Evolutionary conservation across 1,139 yeast genomes (phyloP).

Genomic region (Debaryomycetaceae sp.): DNA sequence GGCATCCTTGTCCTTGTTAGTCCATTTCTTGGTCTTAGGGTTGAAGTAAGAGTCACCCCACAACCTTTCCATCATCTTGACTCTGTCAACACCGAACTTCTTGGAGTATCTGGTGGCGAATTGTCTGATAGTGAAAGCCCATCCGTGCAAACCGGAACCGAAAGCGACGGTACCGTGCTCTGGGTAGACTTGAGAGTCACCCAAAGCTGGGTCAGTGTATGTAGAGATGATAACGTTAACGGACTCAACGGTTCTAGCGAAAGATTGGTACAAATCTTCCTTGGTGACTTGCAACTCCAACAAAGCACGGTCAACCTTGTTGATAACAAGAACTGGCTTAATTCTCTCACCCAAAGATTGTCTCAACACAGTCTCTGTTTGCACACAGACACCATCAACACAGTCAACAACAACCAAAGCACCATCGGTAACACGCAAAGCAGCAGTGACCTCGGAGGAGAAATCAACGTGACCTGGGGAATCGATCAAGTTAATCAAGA

Average conservation of each 20-base stretch:
- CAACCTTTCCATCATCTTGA: slow-evolving; percentile 98
- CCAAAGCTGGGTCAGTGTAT: slow-evolving; percentile 84
- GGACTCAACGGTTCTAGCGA: slow-evolving; percentile 98
- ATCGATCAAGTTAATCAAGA: slow-evolving; percentile 97
- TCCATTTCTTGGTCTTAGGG: slow-evolving; percentile 99
- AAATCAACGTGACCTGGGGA: slow-evolving; percentile 99
- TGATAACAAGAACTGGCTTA: slow-evolving; percentile 96
- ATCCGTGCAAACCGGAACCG: slow-evolving; percentile 99
- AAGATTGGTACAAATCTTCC: slow-evolving; percentile 98
- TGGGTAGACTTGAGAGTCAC: slow-evolving; percentile 99
- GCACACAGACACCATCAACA: slow-evolving; percentile 99
- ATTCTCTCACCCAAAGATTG: slow-evolving; percentile 99
- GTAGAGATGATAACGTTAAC: slow-evolving; percentile 98
- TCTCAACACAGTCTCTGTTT: slow-evolving; percentile 99
- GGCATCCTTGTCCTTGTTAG: slow-evolving; percentile 94
- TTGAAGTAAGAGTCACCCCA: slow-evolving; percentile 99
- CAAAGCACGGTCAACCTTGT: slow-evolving; percentile 99
- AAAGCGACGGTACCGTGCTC: slow-evolving; percentile 99
- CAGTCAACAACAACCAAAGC: slow-evolving; percentile 99
- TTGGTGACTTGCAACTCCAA: slow-evolving; percentile 98
- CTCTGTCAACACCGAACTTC: slow-evolving; percentile 99
- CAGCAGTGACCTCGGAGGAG: slow-evolving; percentile 99
- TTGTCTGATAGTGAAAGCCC: slow-evolving; percentile 99
- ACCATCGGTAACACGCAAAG: slow-evolving; percentile 99
- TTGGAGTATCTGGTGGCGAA: slow-evolving; percentile 97